Evolutionary conservation across 2,329 filamentous ascomycete genomes (phyloP).

Genomic region (Hymenoscyphus albidus): DNA sequence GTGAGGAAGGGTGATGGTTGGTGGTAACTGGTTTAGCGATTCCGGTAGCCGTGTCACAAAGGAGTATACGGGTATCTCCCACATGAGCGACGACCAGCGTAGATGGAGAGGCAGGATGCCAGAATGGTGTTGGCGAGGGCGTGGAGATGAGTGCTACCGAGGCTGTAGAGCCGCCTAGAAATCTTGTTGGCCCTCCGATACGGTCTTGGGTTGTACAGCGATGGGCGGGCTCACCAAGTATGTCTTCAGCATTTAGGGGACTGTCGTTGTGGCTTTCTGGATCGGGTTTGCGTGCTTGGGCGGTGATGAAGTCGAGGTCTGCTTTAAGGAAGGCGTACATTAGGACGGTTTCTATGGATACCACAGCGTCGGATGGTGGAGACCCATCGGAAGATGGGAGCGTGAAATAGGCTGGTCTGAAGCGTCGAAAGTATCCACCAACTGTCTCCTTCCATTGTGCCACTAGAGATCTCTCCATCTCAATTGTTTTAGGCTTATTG

Average conservation of each 20-base stretch:
- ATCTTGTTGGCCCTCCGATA: conserved; percentile 73
- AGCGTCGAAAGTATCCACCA: conserved; percentile 91
- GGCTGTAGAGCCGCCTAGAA: conserved; percentile 91
- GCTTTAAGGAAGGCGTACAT: conserved; percentile 91
- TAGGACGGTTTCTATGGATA: conserved; percentile 72
- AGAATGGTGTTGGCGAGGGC: conserved; percentile 86
- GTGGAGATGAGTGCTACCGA: conserved; percentile 89
- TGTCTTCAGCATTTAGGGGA: conserved; percentile 80
- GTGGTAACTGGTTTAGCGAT: conserved; percentile 76
- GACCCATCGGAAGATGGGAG: conserved; percentile 36
- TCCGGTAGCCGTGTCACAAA: conserved; percentile 83
- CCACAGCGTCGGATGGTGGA: conserved; percentile 35
- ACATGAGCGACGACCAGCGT: conserved; percentile 87
- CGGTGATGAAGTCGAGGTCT: conserved; percentile 89
- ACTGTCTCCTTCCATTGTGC: conserved; percentile 77
- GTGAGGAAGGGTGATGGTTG: conserved; percentile 88
- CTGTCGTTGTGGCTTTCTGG: conserved; percentile 66
- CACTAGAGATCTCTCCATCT: conserved; percentile 68
- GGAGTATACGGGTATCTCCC: conserved; percentile 84
- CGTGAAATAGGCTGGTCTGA: conserved; percentile 74
- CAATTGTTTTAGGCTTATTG: conserved; percentile 56
- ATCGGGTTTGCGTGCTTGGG: conserved; percentile 79
- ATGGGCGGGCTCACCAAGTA: conserved; percentile 63
- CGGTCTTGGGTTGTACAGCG: conserved; percentile 51
- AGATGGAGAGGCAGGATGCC: conserved; percentile 83